Evolutionary conservation across 2,329 filamentous ascomycete genomes (phyloP).

Genomic region (Colletotrichum agaves): DNA sequence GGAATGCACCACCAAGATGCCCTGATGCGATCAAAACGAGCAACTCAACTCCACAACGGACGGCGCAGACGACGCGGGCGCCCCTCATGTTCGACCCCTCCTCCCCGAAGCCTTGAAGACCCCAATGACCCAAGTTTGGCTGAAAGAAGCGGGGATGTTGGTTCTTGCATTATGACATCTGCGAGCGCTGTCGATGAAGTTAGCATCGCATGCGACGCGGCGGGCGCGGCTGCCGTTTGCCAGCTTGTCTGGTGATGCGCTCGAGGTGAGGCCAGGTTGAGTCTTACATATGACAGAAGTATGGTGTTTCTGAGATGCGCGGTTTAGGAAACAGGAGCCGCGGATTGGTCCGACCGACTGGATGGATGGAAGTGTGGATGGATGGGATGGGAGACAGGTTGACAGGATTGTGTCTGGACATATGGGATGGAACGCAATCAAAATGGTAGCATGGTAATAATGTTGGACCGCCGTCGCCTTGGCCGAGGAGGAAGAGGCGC

Average conservation of each 20-base stretch:
- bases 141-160: slow-evolving; percentile 18
- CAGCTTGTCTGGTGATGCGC: slow-evolving; percentile 29
- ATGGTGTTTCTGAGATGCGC: slow-evolving; percentile 3
- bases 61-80: slow-evolving; percentile 20
- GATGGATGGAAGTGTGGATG: slow-evolving; percentile 31
- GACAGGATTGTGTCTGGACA: slow-evolving; percentile 5
- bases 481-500: slow-evolving; percentile 16
- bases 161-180: slow-evolving; percentile 27
- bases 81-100: slow-evolving; percentile 29
- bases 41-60: neutral
- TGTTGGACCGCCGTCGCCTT: neutral
- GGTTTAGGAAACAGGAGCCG: neutral
- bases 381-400: neutral
- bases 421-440: slow-evolving; percentile 25
- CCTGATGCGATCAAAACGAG: neutral
- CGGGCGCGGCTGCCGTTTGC: slow-evolving; percentile 10
- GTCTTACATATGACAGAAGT: slow-evolving; percentile 23
- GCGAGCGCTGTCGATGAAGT: slow-evolving; percentile 1
- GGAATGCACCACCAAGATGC: neutral
- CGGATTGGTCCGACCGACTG: slow-evolving; percentile 22
- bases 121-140: slow-evolving; percentile 31
- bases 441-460: neutral
- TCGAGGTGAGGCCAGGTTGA: slow-evolving; percentile 31
- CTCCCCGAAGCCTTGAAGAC: slow-evolving; percentile 8
- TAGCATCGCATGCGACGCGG: slow-evolving; percentile 29